Conservation (phyloP, 805 yeast species). For the Hanseniaspora vineae region DNA sequence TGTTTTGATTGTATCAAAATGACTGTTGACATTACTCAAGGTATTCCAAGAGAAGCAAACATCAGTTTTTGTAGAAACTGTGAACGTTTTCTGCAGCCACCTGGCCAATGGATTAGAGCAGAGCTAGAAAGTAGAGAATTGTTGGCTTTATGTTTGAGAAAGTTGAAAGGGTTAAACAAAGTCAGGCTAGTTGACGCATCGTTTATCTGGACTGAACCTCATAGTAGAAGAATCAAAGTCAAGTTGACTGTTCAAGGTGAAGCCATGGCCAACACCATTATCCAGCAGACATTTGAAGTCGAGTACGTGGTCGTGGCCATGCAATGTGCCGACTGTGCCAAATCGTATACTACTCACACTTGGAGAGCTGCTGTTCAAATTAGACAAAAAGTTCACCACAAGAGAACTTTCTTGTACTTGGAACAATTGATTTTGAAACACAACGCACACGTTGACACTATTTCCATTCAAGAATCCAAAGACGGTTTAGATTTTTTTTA, state of each 20-base stretch:
- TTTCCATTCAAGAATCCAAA: slow-evolving; percentile 80
- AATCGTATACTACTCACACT: slow-evolving; percentile 88
- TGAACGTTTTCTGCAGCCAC: slow-evolving; percentile 92
- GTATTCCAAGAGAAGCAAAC: slow-evolving; percentile 88
- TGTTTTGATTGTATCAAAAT: slow-evolving; percentile 94
- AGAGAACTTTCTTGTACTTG: slow-evolving; percentile 87
- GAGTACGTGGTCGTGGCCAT: slow-evolving; percentile 87
- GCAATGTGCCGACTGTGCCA: slow-evolving; percentile 99
- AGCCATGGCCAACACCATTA: slow-evolving; percentile 80
- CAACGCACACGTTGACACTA: slow-evolving; percentile 87
- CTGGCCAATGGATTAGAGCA: slow-evolving; percentile 84
- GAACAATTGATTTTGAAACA: slow-evolving; percentile 91
- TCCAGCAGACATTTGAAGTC: slow-evolving; percentile 90
- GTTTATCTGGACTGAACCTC: slow-evolving; percentile 98
- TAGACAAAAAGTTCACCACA: slow-evolving; percentile 94
- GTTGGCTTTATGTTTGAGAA: slow-evolving; percentile 77
- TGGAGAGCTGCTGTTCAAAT: slow-evolving; percentile 98
- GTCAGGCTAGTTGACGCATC: slow-evolving; percentile 87
- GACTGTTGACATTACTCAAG: slow-evolving; percentile 87
- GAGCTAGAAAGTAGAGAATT: slow-evolving; percentile 87
- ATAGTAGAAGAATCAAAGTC: slow-evolving; percentile 84
- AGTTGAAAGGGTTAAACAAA: slow-evolving; percentile 75
- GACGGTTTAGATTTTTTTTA: slow-evolving; percentile 95
- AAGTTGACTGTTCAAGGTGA: slow-evolving; percentile 94
- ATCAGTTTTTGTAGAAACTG: slow-evolving; percentile 93